phyloP scores from a whole-genome alignment of 192 early-diverging fungal genomes.

The Coemansia sp. region DNA sequence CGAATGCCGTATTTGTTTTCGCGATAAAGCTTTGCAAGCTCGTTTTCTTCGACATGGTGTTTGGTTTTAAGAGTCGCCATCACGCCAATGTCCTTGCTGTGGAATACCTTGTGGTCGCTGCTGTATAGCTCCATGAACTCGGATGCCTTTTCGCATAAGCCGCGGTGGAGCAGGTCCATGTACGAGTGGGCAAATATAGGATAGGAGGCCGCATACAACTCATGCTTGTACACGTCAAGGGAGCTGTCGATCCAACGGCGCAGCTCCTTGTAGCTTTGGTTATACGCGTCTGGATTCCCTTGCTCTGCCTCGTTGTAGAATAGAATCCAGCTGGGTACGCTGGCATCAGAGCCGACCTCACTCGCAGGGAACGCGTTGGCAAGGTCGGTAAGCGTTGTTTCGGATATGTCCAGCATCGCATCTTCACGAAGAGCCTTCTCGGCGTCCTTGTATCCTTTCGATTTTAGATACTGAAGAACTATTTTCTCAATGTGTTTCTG shows the following conservation, averaged over 20 bases:
- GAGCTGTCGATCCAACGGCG: conserved; percentile 90
- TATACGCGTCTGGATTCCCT: conserved; percentile 82
- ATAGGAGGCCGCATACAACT: conserved; percentile 79
- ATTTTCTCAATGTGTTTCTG: conserved; percentile 58
- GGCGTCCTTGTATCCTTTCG: conserved; percentile 69
- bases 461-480: conserved; percentile 64
- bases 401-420: conserved; percentile 40
- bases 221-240: conserved; percentile 91
- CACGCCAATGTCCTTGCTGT: conserved; percentile 69
- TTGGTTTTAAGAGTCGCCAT: conserved; percentile 68
- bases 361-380: conserved; percentile 41
- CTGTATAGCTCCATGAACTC: conserved; percentile 76
- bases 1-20: conserved; percentile 79
- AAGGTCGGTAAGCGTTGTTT: conserved; percentile 53
- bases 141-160: conserved; percentile 39
- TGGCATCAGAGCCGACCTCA: conserved; percentile 57
- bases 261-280: conserved; percentile 73
- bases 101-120: conserved; percentile 72
- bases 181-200: conserved; percentile 92
- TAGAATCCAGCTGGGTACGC: conserved; percentile 63
- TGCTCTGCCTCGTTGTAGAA: conserved; percentile 69
- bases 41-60: conserved; percentile 78
- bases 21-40: conserved; percentile 76
- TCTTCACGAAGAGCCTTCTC: conserved; percentile 66
- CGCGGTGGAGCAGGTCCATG: conserved; percentile 73